phyloP scores from a whole-genome alignment of 192 early-diverging fungal genomes.

The Gaertneriomyces sp. region DNA sequence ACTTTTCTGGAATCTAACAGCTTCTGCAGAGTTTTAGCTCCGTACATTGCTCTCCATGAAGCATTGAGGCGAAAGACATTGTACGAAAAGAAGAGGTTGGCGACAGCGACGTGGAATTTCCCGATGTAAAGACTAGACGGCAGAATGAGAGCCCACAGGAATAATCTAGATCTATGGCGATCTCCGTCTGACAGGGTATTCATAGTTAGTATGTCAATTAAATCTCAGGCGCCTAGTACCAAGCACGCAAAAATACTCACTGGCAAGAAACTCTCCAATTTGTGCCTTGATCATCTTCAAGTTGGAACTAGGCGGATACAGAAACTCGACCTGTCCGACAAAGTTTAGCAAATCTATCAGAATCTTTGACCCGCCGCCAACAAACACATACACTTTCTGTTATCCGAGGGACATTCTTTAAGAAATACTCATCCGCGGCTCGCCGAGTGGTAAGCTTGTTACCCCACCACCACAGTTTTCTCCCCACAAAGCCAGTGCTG shows the following conservation, averaged over 20 bases:
- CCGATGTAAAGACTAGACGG: constrained; percentile 38
- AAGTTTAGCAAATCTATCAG: not conserved
- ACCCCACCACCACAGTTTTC: constrained; percentile 17
- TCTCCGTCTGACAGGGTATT: constrained; percentile 18
- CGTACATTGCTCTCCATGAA: constrained; percentile 32
- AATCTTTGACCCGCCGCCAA: not conserved
- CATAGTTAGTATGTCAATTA: not conserved
- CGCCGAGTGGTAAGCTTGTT: constrained; percentile 40
- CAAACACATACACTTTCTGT: constrained; percentile 28
- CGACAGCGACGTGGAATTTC: constrained; percentile 35
- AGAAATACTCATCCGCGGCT: constrained; percentile 48
- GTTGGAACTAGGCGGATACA: constrained; percentile 39
- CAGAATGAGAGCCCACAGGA: constrained; percentile 35
- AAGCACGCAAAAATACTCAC: constrained; percentile 5
- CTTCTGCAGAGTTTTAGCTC: constrained; percentile 27
- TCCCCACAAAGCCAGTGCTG: constrained; percentile 14
- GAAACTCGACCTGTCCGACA: constrained; percentile 34
- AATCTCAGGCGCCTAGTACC: not conserved
- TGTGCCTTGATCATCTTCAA: constrained; percentile 21
- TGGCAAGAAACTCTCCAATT: constrained; percentile 29
- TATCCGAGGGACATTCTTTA: constrained; percentile 40
- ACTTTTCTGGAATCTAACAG: constrained; percentile 35
- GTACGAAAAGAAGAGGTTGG: constrained; percentile 48
- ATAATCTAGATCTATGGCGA: constrained; percentile 24
- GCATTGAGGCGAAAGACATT: constrained; percentile 45